A percentile compares a stretch with the other conserved stretches of the same genome.
phyloP scores from a whole-genome alignment of 768 basidiomycete species.

The Antrodiella citrinella region DNA sequence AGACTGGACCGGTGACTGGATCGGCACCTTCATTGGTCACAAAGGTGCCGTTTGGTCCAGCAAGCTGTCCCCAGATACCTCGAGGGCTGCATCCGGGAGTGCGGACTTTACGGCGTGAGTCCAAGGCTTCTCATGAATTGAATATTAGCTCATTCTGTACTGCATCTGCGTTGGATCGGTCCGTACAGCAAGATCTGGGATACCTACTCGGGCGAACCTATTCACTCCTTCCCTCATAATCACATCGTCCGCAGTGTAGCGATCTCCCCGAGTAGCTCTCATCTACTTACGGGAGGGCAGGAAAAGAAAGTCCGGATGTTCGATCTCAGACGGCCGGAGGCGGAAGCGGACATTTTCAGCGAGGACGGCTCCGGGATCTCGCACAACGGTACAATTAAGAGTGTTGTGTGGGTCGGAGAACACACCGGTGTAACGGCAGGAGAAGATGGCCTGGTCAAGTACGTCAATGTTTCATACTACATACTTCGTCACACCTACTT shows the following conservation, averaged over 20 bases:
- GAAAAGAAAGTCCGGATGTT: conserved; percentile 98
- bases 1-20: conserved; percentile 98
- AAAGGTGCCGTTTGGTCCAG: conserved; percentile 97
- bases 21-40: conserved; percentile 85
- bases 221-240: conserved; percentile 96
- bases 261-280: conserved; percentile 59
- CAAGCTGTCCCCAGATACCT: conserved; percentile 80
- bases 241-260: conserved; percentile 98
- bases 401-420: conserved; percentile 89
- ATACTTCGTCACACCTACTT: neutral
- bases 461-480: conserved; percentile 14
- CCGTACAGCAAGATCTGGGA: conserved; percentile 86
- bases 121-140: neutral
- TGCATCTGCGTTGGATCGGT: conserved; percentile 8
- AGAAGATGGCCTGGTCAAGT: conserved; percentile 91
- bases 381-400: conserved; percentile 87
- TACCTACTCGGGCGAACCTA: conserved; percentile 75
- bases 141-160: conserved; percentile 9
- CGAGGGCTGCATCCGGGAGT: conserved; percentile 85
- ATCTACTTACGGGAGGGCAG: conserved; percentile 86
- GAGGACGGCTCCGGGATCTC: conserved; percentile 49
- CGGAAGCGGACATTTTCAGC: conserved; percentile 74
- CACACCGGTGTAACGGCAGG: conserved; percentile 83
- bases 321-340: conserved; percentile 79
- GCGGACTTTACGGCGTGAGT: conserved; percentile 97